Evolutionary conservation across 495 filamentous ascomycete species (phyloP), one percentile per base, ranked within the genome.

Genomic region (Sordaria brevicollis): DNA sequence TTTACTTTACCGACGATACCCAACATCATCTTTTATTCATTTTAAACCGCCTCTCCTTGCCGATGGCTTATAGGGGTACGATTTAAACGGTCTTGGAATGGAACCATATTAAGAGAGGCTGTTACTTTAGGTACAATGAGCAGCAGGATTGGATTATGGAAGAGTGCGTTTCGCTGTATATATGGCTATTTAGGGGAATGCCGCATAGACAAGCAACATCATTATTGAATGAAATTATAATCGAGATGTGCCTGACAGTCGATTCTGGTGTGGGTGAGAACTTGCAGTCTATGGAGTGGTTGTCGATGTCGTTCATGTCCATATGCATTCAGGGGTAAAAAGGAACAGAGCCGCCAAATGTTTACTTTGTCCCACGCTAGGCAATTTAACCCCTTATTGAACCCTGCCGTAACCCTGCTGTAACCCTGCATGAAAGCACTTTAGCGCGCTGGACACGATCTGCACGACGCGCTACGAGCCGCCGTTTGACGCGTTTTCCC

Each of bases 401-500:
- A 57, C 49, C 49, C 43, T 54, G 19, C 43, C 5, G 43, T 2
- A 29, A 29, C 49, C 49, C 43, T 54, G 19, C 43, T 2, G 43
- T 2, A 29, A 29, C 43, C 43, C 25, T 57, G 25, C 49, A 31
- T 11, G 4, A 6, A 62, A 31, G 25, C 49, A 62, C 49, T 62
- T 62, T 62, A 62, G 49, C 49, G 49, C 49, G 49, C 49, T 62
- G 13, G 8, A 62, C 25, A 17, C 49, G 49, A 62, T 62, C 25
- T 31, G 49, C 67, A 68, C 38, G 67, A 68, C 67, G 38, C 67
- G 67, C 67, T 37, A 7, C 35, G 67, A 29, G 67, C 67, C 34
- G 43, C 2, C 29, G 66, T 62, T 62, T 62, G 49, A 65, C 74
- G 74, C 70, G 74, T 74, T 66, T 57, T 71, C 74, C 71, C 70